phyloP scores from a whole-genome alignment of 306 rosid species.

The Notholithocarpus densiflorus region DNA sequence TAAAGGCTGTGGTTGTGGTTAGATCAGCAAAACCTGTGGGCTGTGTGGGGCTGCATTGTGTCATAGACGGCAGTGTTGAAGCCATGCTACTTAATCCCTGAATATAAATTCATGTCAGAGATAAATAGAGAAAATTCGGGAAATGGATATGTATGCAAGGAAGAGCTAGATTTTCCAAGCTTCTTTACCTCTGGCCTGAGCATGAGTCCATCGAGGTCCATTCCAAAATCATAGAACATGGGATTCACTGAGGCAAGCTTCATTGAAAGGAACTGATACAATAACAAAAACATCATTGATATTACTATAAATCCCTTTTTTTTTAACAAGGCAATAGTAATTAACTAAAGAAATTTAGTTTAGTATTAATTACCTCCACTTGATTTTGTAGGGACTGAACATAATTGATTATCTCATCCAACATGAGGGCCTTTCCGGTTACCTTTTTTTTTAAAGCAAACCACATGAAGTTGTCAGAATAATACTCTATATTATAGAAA shows the following conservation, averaged over 20 bases:
- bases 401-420: conserved; percentile 98
- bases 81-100: conserved; percentile 43
- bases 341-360: not conserved
- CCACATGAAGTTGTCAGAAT: conserved; percentile 45
- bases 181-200: conserved; percentile 59
- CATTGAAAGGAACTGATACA: conserved; percentile 81
- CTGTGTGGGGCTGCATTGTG: conserved; percentile 48
- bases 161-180: not conserved
- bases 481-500: conserved; percentile 4
- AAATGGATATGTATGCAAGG: not conserved
- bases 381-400: conserved; percentile 96
- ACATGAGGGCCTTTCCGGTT: conserved; percentile 93
- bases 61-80: conserved; percentile 35
- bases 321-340: too few species aligned
- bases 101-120: conserved; percentile 9
- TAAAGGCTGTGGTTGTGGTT: conserved; percentile 17
- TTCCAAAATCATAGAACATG: conserved; percentile 56
- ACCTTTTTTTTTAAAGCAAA: conserved; percentile 49
- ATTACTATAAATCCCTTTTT: too few species aligned
- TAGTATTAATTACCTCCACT: conserved; percentile 69
- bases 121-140: not conserved
- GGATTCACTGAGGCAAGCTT: conserved; percentile 82
- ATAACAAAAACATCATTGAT: not conserved
- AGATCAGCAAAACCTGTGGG: conserved; percentile 47
- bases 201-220: conserved; percentile 54